Conservation (phyloP, 2,329 filamentous ascomycete species). For the Colletotrichum sp. region DNA sequence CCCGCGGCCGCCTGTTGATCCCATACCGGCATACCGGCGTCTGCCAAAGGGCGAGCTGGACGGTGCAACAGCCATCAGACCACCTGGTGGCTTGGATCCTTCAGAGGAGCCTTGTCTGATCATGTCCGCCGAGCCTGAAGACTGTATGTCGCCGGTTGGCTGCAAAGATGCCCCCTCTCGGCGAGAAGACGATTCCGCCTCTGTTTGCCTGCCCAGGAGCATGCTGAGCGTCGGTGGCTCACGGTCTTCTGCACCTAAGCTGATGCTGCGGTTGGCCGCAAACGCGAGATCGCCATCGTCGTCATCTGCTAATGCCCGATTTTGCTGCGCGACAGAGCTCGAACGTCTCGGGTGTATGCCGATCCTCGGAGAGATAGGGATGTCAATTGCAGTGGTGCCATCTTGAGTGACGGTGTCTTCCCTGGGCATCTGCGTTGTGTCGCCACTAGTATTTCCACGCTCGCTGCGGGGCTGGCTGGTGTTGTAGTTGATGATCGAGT, state of each 20-base stretch:
- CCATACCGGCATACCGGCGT: slow-evolving; percentile 51
- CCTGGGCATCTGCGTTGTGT: slow-evolving; percentile 33
- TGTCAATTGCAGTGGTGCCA: slow-evolving; percentile 73
- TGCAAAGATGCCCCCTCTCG: slow-evolving; percentile 33
- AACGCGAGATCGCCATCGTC: slow-evolving; percentile 67
- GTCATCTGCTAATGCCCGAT: slow-evolving; percentile 57
- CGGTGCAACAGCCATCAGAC: slow-evolving; percentile 42
- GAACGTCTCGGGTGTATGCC: slow-evolving; percentile 64
- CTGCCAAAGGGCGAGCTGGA: slow-evolving; percentile 52
- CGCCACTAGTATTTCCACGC: slow-evolving; percentile 28
- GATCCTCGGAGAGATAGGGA: slow-evolving; percentile 72
- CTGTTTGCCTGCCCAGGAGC: slow-evolving; percentile 56
- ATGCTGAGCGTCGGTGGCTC: slow-evolving; percentile 70
- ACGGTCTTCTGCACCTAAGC: slow-evolving; percentile 68
- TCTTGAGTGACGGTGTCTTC: slow-evolving; percentile 49
- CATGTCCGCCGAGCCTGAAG: slow-evolving; percentile 41
- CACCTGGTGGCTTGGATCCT: slow-evolving; percentile 47
- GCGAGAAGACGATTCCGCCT: slow-evolving; percentile 33
- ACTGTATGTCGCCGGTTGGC: slow-evolving; percentile 47
- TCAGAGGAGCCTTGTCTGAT: slow-evolving; percentile 49
- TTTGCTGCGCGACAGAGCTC: slow-evolving; percentile 72
- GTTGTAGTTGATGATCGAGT: slow-evolving; percentile 78
- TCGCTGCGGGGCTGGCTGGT: slow-evolving; percentile 30
- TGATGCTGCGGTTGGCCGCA: slow-evolving; percentile 69
- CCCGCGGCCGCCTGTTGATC: slow-evolving; percentile 35